Base-by-base conservation (phyloP, 306 rosid genomes). In the Castanea mollissima region DNA sequence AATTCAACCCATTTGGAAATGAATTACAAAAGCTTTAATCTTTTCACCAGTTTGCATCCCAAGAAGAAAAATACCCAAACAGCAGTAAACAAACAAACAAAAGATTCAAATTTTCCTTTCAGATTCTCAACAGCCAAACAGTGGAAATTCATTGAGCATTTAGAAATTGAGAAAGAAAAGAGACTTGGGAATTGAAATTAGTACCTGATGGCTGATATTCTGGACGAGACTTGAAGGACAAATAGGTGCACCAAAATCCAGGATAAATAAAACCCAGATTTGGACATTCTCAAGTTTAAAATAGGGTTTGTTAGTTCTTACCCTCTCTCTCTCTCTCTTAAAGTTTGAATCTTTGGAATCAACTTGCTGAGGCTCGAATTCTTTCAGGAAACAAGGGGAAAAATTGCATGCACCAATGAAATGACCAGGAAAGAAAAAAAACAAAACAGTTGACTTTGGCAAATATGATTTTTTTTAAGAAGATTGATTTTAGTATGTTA, bases 181-280 rank as follows among this genome's bases (percentile, higher is more conserved):
- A 38, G 46, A 38, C 7, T 38, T 38, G 11, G 46, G 46, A 10
- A 49, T 49, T 16, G 54, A 49, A 49, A 49, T 49, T 49, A 63
- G 55, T 31, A 78, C 85, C 85, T 85, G 83, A 85, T 78, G 58
- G 85, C 88, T 29, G 76, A 62, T 51, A 69, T 64, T 81, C 55
- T 70, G 2, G 60, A 52, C 6, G 75, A 55, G 69, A 85, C 74
- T 55, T 69, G 82, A 69, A 78, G 55, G 75, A 85, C 19, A 19
- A 85, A 74, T 4, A 85, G 51, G 21, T 74, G 52, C 20, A 62
- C 51, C 20, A 78, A 67, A 25, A 85, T 56, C 80, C 71, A 13
- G 34, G 14, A 46, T 38, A 85, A 21, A 69, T 74, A 55, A n/a
- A 60, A 73, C 74, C 71, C 12, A 51, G 58, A 59, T 4, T 52